A percentile compares a stretch with the other conserved stretches of the same genome.
phyloP scores from a whole-genome alignment of 2,329 filamentous ascomycete genomes.

The Alternaria novae-zelandiae region DNA sequence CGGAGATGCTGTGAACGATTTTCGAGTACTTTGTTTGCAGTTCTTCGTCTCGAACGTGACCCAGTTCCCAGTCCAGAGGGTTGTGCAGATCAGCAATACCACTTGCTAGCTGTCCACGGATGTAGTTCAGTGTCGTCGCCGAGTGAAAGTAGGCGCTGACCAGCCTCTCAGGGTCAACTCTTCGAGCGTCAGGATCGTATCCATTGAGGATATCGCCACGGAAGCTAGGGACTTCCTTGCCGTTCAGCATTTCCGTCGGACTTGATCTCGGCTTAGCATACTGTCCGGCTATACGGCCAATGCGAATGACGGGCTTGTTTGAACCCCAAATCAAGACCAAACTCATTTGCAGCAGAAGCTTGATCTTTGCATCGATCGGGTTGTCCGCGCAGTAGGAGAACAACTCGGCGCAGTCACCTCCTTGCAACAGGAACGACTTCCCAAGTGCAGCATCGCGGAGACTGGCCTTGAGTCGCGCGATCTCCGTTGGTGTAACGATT shows the following conservation, averaged over 20 bases:
- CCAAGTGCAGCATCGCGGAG: constrained; percentile 87
- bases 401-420: constrained; percentile 94
- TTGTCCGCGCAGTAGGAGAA: constrained; percentile 94
- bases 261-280: constrained; percentile 95
- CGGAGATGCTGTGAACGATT: constrained; percentile 85
- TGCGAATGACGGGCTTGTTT: constrained; percentile 84
- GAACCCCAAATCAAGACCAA: constrained; percentile 90
- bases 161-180: constrained; percentile 81
- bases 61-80: constrained; percentile 92
- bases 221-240: constrained; percentile 85
- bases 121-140: constrained; percentile 91
- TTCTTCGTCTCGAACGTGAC: constrained; percentile 83
- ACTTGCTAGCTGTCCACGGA: constrained; percentile 80
- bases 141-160: constrained; percentile 96
- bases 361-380: constrained; percentile 95
- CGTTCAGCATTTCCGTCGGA: constrained; percentile 81
- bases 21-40: constrained; percentile 85
- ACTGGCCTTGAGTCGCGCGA: constrained; percentile 77
- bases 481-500: constrained; percentile 80
- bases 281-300: constrained; percentile 95
- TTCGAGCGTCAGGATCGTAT: constrained; percentile 75
- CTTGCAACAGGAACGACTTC: constrained; percentile 92
- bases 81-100: constrained; percentile 94
- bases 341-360: constrained; percentile 95
- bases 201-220: constrained; percentile 96